A percentile compares a stretch with the other conserved stretches of the same genome.
phyloP scores from a whole-genome alignment of 2,329 filamentous ascomycete genomes.

The Sclerotinia sclerotiorum region DNA sequence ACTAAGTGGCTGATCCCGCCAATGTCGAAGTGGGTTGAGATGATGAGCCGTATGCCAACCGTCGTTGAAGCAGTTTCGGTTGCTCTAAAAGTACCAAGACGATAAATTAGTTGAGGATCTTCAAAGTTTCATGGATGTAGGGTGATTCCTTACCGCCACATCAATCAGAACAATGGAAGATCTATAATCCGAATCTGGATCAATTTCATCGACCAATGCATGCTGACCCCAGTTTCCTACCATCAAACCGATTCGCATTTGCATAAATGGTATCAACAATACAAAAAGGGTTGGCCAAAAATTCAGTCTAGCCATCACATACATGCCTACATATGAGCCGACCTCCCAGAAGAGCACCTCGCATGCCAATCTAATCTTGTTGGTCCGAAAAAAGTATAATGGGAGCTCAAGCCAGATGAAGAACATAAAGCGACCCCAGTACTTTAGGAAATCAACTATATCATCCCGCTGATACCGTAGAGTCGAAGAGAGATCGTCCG shows the following conservation, averaged over 20 bases:
- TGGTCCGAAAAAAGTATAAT: slow-evolving; percentile 66
- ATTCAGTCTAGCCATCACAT: slow-evolving; percentile 52
- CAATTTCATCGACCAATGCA: slow-evolving; percentile 72
- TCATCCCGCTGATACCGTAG: slow-evolving; percentile 74
- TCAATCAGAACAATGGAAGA: slow-evolving; percentile 80
- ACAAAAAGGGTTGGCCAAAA: slow-evolving; percentile 56
- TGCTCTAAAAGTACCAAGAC: slow-evolving; percentile 54
- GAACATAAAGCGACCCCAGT: slow-evolving; percentile 71
- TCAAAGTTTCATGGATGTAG: neutral
- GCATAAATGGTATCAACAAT: slow-evolving; percentile 63
- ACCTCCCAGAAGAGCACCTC: slow-evolving; percentile 63
- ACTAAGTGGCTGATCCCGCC: slow-evolving; percentile 74
- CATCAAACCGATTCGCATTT: slow-evolving; percentile 73
- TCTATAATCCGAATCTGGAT: slow-evolving; percentile 75
- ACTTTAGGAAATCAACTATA: slow-evolving; percentile 64
- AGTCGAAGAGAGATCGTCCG: slow-evolving; percentile 72
- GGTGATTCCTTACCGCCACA: slow-evolving; percentile 60
- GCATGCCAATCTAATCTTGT: slow-evolving; percentile 54
- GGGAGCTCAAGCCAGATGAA: slow-evolving; percentile 75
- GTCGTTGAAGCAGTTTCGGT: slow-evolving; percentile 80
- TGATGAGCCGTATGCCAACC: slow-evolving; percentile 82
- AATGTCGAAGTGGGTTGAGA: slow-evolving; percentile 74
- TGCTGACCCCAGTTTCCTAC: slow-evolving; percentile 84
- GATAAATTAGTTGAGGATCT: slow-evolving; percentile 23
- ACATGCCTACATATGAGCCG: slow-evolving; percentile 56